These are phyloP conservation scores for Coniochaeta prunicola DNA, from an alignment of 2,329 filamentous ascomycete genomes.

Conservation along the genomic window DNA sequence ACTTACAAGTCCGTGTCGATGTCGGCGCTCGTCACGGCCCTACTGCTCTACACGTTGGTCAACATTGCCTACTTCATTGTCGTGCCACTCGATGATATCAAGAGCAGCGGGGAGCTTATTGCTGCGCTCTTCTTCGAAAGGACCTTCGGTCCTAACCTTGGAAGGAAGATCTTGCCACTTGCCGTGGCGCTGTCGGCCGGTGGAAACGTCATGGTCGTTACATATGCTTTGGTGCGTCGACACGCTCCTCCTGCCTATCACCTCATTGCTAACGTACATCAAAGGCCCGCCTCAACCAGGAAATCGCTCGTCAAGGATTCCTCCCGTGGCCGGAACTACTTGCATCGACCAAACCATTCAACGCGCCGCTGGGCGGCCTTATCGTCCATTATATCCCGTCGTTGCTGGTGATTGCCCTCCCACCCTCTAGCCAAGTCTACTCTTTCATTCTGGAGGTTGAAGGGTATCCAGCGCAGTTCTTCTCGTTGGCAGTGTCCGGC, in stretches of 20 bases:
- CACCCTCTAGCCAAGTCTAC: conserved; percentile 59
- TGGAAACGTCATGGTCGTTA: conserved; percentile 68
- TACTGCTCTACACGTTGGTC: conserved; percentile 57
- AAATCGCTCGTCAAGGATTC: conserved; percentile 65
- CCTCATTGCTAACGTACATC: not conserved
- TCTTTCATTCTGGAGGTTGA: conserved; percentile 68
- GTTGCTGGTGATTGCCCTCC: conserved; percentile 56
- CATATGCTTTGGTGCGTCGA: conserved; percentile 54
- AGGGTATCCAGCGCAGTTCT: conserved; percentile 58
- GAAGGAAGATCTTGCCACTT: conserved; percentile 50
- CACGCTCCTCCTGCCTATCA: not conserved
- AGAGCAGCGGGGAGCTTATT: conserved; percentile 58
- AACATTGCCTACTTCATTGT: conserved; percentile 59
- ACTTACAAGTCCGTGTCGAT: conserved; percentile 58
- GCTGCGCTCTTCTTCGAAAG: conserved; percentile 61
- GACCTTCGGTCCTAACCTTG: conserved; percentile 52
- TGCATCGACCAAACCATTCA: conserved; percentile 59
- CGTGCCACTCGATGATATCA: conserved; percentile 60
- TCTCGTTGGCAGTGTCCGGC: conserved; percentile 46
- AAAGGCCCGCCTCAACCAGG: conserved; percentile 62
- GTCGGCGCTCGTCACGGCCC: conserved; percentile 53
- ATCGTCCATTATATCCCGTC: conserved; percentile 64
- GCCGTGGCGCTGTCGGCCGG: conserved; percentile 60
- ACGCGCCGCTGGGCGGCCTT: conserved; percentile 59
- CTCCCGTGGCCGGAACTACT: conserved; percentile 55